Evolutionary conservation across 2,329 filamentous ascomycete genomes (phyloP), one percentile per base, ranked within the genome.

Genomic region (Venturia carpophila): DNA sequence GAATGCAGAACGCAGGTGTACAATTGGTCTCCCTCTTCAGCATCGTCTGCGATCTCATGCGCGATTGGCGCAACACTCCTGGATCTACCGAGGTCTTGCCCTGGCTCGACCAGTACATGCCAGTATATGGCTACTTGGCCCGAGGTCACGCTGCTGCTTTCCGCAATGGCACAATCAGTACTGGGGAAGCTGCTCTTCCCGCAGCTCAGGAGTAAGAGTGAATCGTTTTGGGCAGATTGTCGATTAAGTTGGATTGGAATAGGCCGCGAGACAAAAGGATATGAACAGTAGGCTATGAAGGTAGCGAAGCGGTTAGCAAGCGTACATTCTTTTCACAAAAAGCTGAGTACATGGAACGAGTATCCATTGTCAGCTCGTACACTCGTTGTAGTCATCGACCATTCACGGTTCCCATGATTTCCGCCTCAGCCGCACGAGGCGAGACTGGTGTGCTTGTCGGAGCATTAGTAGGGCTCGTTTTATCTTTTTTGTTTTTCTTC

Each of bases 1-100:
- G 87, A 60, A 90, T 90, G 87, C 78, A 83, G 65, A 72, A 77
- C 30, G 86, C 87, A 0, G 88, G 88, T 43, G 87, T 90, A 3
- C 84, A 88, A 68, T 74, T 87, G 37, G 80, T 87, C 37, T 81
- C 80, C 19, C 72, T 87, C 66, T 89, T 90, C 69, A 79, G 80
- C 34, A 86, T 90, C 67, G 77, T 86, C 19, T 83, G 82, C 70
- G 87, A 90, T 69, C 75, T 90, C 64, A 89, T 90, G 87, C 80
- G 87, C 42, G 87, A 90, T 72, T 90, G 87, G 87, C 79, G 86
- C 58, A 77, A 78, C 67, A 80, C 77, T 10, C 81, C 81, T 10
- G 79, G 78, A 62, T 71, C 81, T 34, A 70, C 73, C 41, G 79
- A 86, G 75, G 73, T 90, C 4, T 75, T 89, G 66, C 85, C 87